phyloP scores from a whole-genome alignment of 208 protist genomes.

The Polymyxa betae region DNA sequence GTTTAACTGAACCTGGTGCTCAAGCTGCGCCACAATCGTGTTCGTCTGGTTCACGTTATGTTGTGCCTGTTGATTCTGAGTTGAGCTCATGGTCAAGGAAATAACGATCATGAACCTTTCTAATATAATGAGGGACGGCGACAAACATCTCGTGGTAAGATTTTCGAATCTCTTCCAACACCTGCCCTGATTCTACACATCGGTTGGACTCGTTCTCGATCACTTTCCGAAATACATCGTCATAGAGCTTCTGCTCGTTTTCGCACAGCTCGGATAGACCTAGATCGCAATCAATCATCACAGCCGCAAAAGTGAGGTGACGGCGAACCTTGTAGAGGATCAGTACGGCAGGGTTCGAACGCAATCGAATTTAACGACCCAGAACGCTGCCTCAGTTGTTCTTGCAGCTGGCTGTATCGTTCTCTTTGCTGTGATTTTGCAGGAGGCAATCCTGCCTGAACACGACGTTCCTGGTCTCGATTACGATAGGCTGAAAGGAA shows the following conservation, averaged over 20 bases:
- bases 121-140: conserved; percentile 8
- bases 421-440: not conserved
- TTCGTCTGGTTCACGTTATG: not conserved
- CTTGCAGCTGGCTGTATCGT: no score
- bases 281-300: no score
- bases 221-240: not conserved
- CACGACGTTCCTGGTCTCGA: not conserved
- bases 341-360: not conserved
- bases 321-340: no score
- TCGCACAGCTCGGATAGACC: not conserved
- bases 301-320: no score
- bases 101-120: not conserved
- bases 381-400: no score
- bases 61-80: not conserved
- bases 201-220: not conserved
- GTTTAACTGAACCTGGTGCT: not conserved
- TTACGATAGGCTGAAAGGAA: not conserved
- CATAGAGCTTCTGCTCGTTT: conserved; percentile 36
- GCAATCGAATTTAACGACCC: not conserved
- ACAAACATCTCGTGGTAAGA: conserved; percentile 18
- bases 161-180: not conserved
- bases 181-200: not conserved
- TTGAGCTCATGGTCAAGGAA: not conserved
- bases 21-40: not conserved
- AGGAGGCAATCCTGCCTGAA: not conserved